Conservation (phyloP, 1,284 basidiomycete species). For the Vanrija humicola region DNA sequence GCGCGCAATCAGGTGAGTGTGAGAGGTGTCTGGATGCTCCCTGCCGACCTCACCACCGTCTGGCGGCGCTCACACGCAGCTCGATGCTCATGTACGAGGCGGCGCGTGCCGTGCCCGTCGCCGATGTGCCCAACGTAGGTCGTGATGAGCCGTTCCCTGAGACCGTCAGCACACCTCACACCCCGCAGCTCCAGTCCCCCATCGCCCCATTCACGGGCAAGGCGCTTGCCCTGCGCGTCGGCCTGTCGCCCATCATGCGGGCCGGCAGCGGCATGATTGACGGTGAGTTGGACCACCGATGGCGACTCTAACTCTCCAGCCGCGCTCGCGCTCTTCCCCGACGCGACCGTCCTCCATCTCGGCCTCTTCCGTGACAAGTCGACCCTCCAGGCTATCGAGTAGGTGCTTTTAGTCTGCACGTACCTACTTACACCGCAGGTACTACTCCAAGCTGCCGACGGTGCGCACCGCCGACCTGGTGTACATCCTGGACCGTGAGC, state of each 20-base stretch:
- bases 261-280: conserved; percentile 95
- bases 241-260: conserved; percentile 82
- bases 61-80: conserved; percentile 11
- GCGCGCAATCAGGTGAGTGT: conserved; percentile 32
- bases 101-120: conserved; percentile 25
- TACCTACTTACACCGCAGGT: conserved; percentile 49
- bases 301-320: conserved; percentile 26
- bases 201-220: conserved; percentile 48
- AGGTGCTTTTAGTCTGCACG: conserved; percentile 38
- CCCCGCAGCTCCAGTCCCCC: conserved; percentile 43
- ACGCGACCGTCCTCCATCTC: conserved; percentile 82
- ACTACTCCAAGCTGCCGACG: conserved; percentile 86
- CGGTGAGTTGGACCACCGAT: conserved; percentile 48
- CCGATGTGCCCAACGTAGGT: conserved; percentile 39
- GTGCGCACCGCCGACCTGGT: conserved; percentile 73
- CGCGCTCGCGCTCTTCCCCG: conserved; percentile 76
- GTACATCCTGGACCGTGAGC: conserved; percentile 69
- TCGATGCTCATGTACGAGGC: conserved; percentile 43
- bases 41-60: background rate
- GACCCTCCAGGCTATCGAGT: conserved; percentile 87
- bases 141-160: conserved; percentile 22
- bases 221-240: conserved; percentile 60
- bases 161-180: conserved; percentile 44
- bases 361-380: conserved; percentile 88
- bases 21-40: no score